Base-by-base conservation (phyloP, 2,329 filamentous ascomycete genomes). In the Fusarium xylarioides region DNA sequence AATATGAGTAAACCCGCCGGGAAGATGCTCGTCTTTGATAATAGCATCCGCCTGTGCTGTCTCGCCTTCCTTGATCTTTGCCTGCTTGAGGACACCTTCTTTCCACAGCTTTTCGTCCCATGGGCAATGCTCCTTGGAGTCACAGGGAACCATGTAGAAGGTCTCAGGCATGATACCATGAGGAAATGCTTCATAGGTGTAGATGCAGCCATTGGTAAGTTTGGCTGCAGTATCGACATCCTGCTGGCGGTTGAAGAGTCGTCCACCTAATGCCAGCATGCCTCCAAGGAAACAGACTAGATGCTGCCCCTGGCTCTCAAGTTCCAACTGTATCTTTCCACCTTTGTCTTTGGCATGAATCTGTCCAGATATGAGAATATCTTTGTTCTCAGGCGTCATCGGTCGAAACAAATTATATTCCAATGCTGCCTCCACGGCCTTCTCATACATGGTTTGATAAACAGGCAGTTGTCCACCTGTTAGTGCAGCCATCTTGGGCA, bases 401-500 rank as follows among this genome's bases (percentile, higher is more conserved):
- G 91, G 91, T 7, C 88, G 86, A 79, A 90, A 92, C 57, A 93
- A 85, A 5, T 92, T 82, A 67, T 91, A 81, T 52, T 88, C 80
- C 50, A 87, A 87, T 4, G 86, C 87, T 1, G 86, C 82, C n/a
- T 88, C 85, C 49, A 91, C 86, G 23, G 89, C 86, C 21, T 80
- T 82, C 63, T 87, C 83, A 78, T 92, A 80, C 85, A 93, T 89
- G 43, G 79, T 82, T 50, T 85, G 83, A 77, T 92, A 92, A 66
- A 88, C 79, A 30, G 87, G 55, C 23, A 86, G 81, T 11, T 83
- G 81, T 6, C 91, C 90, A 32, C 89, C 87, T 1, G 92, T 85
- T 4, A 93, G 83, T 54, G 78, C 74, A 75, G 91, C 96, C 93
- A 97, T 96, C 85, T 97, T 97, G 81, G 97, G 91, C 28, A 97